phyloP scores from a whole-genome alignment of 495 filamentous ascomycete genomes.

The Parmelia sp. region DNA sequence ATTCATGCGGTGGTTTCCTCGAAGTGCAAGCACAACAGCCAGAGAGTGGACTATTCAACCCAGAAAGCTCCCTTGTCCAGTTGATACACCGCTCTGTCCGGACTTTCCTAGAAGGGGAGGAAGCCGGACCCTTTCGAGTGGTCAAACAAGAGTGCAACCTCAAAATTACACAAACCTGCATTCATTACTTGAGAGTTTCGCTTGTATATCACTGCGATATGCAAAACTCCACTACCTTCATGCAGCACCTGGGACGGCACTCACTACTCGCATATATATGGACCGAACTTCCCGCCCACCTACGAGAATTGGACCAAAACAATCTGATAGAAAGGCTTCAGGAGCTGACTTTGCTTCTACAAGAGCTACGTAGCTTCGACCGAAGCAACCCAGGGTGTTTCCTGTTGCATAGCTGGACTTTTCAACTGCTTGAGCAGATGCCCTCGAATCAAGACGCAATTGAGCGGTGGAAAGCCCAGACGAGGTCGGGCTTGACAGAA shows the following conservation, averaged over 20 bases:
- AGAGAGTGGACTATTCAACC: not conserved
- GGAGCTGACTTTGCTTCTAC: constrained; percentile 6
- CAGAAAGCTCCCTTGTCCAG: constrained; percentile 2
- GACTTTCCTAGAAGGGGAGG: constrained; percentile 3
- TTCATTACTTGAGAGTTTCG: constrained; percentile 5
- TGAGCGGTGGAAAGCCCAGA: not conserved
- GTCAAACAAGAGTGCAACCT: constrained; percentile 9
- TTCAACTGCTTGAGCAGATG: not conserved
- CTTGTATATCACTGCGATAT: not conserved
- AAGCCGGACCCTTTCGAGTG: constrained; percentile 7
- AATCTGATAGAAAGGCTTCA: constrained; percentile 7
- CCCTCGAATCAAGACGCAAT: not conserved
- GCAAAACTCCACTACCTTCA: not conserved
- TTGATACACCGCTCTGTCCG: constrained; percentile 9
- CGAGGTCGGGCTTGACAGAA: not conserved
- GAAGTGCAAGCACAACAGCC: constrained; percentile 6
- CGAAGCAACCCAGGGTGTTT: not conserved
- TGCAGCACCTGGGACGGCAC: constrained; percentile 6
- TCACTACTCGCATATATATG: constrained; percentile 6
- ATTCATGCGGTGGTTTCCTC: constrained; percentile 4
- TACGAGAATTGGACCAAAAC: constrained; percentile 6
- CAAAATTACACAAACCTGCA: constrained; percentile 8
- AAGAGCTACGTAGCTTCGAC: not conserved
- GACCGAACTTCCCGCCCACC: constrained; percentile 9
- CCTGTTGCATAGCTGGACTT: not conserved